Percentiles rank a stretch among this genome's conserved stretches.
Conservation (phyloP, 176 grass and related monocot species). For the Oryza nivara region DNA sequence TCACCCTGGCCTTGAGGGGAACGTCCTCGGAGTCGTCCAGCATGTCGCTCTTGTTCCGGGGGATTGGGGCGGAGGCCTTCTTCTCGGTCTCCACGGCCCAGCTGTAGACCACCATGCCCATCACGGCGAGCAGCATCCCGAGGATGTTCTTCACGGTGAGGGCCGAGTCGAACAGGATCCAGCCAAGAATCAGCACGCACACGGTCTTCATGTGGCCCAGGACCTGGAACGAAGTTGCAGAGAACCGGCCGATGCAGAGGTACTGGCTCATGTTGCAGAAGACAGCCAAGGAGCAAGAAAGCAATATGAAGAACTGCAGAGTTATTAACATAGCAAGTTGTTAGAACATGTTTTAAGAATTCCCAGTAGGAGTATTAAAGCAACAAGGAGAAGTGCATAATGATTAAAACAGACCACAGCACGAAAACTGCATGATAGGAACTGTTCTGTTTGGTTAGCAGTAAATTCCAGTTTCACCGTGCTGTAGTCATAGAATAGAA, state of each 20-base stretch:
- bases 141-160: constrained; percentile 87
- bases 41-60: constrained; percentile 51
- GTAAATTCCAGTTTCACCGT: background rate
- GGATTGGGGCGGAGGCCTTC: constrained; percentile 38
- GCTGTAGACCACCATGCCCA: constrained; percentile 94
- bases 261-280: constrained; percentile 98
- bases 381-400: constrained; percentile 11
- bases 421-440: constrained; percentile 9
- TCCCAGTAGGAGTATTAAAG: background rate
- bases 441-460: background rate
- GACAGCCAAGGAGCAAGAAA: constrained; percentile 83
- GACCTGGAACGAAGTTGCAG: constrained; percentile 88
- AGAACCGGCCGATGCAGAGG: constrained; percentile 94
- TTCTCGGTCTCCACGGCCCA: constrained; percentile 80
- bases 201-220: constrained; percentile 98
- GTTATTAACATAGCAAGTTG: background rate
- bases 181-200: constrained; percentile 76
- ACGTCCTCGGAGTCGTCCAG: constrained; percentile 69
- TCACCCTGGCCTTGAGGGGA: constrained; percentile 67
- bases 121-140: constrained; percentile 77
- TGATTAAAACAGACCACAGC: constrained; percentile 10
- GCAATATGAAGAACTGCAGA: constrained; percentile 84
- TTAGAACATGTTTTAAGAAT: constrained; percentile 10
- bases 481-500: background rate
- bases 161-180: constrained; percentile 87